Evolutionary conservation across 495 filamentous ascomycete species (phyloP), one percentile per base, ranked within the genome.

Genomic region (Letharia lupina): DNA sequence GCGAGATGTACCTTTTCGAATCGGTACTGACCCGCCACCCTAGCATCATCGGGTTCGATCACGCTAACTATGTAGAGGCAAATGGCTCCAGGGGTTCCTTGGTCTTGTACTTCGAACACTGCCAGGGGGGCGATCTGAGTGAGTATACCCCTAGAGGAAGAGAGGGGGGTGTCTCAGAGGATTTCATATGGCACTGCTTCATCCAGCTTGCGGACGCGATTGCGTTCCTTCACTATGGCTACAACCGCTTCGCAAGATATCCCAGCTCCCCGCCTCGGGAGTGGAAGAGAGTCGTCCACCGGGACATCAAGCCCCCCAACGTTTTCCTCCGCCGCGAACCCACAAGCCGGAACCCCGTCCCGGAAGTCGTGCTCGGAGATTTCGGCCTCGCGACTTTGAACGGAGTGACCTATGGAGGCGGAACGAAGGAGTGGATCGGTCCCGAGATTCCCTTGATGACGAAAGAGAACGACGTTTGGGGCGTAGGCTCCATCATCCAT

Each of bases 271-370:
- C 41, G 5, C n/a, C 28, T n/a, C 31, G 33, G 2, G 40, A 39
- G 44, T 75, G 74, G 74, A 20, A 48, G 16, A 63, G 71, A 1
- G 12, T 81, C 58, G 71, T 80, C 16, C 80, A 82, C 65, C 73
- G 80, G 37, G 79, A 82, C 60, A 70, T 81, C 60, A 82, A 82
- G 62, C 80, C 79, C 1, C 70, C 66, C 0, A 82, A 82, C 66
- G 74, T 82, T 48, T 78, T 82, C 63, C 69, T 83, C 8, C 35
- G 41, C 13, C 13, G 15, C 20, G 63, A 67, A 45, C 13, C n/a
- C 28, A 65, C 64, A 11, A 57, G 45, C 13, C 57, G 57, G 2
- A 60, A 57, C 6, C 62, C 68, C 44, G 70, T 72, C 47, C 72
- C 72, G 42, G 67, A 73, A 37, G 62, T 70, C 44, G 65, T 77